Conservation (phyloP, 1,284 basidiomycete genomes). For the Amylostereum areolatum region DNA sequence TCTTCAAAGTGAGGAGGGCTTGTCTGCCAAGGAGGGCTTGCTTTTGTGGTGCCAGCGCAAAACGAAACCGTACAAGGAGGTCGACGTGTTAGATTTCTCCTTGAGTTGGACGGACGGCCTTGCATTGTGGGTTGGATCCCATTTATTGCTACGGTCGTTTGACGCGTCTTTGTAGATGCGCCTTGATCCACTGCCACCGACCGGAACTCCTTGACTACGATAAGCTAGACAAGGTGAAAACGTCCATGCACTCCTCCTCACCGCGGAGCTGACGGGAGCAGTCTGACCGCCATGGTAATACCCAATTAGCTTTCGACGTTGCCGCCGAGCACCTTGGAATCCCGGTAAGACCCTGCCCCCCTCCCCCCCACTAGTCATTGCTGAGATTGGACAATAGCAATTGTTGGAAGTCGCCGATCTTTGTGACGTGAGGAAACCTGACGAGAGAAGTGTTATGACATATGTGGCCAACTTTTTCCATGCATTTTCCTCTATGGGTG, state of each 20-base stretch:
- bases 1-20: conserved; percentile 81
- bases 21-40: conserved; percentile 94
- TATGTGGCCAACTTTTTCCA: conserved; percentile 97
- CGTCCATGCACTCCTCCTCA: conserved; percentile 1
- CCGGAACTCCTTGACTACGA: conserved; percentile 92
- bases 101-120: conserved; percentile 91
- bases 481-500: conserved; percentile 95
- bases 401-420: conserved; percentile 94
- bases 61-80: conserved; percentile 87
- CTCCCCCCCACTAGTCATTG: conserved; percentile 11
- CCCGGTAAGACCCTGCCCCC: conserved; percentile 49
- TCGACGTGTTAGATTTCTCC: conserved; percentile 92
- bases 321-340: conserved; percentile 86
- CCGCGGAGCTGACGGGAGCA: conserved; percentile 20
- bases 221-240: conserved; percentile 66
- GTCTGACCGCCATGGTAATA: conserved; percentile 77
- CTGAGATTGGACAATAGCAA: conserved; percentile 48
- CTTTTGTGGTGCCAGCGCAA: conserved; percentile 98
- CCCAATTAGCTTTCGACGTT: conserved; percentile 78
- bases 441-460: conserved; percentile 95
- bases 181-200: conserved; percentile 93
- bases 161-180: conserved; percentile 57
- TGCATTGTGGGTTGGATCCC: conserved; percentile 65
- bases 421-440: conserved; percentile 84
- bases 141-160: not conserved